A percentile compares a stretch with the other conserved stretches of the same genome.
phyloP scores from a whole-genome alignment of 2,329 filamentous ascomycete genomes.

The Dryadomyces quercus-mongolicae region DNA sequence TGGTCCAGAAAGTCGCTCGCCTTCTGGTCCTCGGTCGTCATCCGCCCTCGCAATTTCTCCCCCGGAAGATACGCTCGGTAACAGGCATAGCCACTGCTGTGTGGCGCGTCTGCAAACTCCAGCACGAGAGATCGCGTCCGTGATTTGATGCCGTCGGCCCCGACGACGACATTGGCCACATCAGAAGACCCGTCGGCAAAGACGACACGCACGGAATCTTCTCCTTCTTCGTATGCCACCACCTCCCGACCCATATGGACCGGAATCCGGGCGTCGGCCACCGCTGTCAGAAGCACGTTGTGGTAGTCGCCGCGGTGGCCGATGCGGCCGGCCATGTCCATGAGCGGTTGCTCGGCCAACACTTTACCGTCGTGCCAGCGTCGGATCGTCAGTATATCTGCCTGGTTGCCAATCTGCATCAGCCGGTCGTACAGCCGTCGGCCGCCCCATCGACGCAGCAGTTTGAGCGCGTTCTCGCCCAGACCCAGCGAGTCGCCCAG shows the following conservation, averaged over 20 bases:
- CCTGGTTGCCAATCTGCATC: slow-evolving; percentile 32
- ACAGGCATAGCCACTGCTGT: slow-evolving; percentile 40
- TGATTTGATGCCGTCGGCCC: slow-evolving; percentile 39
- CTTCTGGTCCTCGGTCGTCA: slow-evolving; percentile 18
- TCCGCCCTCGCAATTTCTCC: neutral
- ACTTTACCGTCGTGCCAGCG: slow-evolving; percentile 34
- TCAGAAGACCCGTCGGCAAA: slow-evolving; percentile 24
- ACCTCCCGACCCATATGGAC: slow-evolving; percentile 28
- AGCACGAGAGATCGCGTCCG: slow-evolving; percentile 37
- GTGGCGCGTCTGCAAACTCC: slow-evolving; percentile 37
- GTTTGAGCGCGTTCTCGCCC: slow-evolving; percentile 32
- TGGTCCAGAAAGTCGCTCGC: slow-evolving; percentile 26
- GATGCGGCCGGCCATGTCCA: slow-evolving; percentile 37
- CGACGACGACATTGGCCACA: slow-evolving; percentile 34
- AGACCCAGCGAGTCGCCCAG: slow-evolving; percentile 33
- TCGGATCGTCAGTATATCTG: slow-evolving; percentile 33
- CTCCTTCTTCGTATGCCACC: slow-evolving; percentile 21
- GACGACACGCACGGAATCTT: slow-evolving; percentile 10
- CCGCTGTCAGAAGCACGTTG: slow-evolving; percentile 26
- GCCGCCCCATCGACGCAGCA: slow-evolving; percentile 32
- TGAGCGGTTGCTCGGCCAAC: slow-evolving; percentile 31
- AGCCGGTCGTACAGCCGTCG: slow-evolving; percentile 22
- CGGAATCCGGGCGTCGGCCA: slow-evolving; percentile 25
- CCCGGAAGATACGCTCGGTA: slow-evolving; percentile 34
- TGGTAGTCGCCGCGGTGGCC: slow-evolving; percentile 32